phyloP scores from a whole-genome alignment of 2,329 filamentous ascomycete species.

The Alternaria hordeiaustralica region DNA sequence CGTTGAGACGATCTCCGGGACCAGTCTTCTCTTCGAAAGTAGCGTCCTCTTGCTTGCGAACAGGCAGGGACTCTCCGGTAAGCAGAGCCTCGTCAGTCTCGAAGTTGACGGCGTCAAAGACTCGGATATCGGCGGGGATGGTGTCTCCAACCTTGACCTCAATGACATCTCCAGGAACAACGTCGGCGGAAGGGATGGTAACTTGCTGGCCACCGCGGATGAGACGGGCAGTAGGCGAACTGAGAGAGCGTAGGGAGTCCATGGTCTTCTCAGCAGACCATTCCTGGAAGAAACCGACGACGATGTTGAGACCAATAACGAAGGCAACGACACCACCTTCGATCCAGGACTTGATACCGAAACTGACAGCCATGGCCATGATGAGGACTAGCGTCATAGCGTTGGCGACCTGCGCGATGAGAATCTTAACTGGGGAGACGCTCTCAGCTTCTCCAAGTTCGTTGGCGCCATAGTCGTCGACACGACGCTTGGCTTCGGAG shows the following conservation, averaged over 20 bases:
- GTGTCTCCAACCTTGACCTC: constrained; percentile 70
- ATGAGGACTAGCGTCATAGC: constrained; percentile 75
- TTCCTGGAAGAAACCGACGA: constrained; percentile 56
- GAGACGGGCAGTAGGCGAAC: constrained; percentile 53
- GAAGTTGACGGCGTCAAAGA: constrained; percentile 72
- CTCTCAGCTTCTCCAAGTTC: constrained; percentile 72
- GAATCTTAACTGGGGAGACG: constrained; percentile 73
- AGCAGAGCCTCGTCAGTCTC: constrained; percentile 76
- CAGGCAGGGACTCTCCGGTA: constrained; percentile 73
- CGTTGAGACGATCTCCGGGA: constrained; percentile 72
- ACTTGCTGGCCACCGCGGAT: constrained; percentile 62
- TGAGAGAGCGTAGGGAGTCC: constrained; percentile 56
- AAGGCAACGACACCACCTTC: constrained; percentile 57
- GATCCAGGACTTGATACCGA: constrained; percentile 56
- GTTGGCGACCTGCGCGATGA: constrained; percentile 76
- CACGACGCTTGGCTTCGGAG: constrained; percentile 64
- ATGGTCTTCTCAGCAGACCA: constrained; percentile 58
- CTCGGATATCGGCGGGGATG: constrained; percentile 68
- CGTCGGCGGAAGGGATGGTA: constrained; percentile 61
- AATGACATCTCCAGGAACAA: constrained; percentile 72
- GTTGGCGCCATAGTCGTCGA: constrained; percentile 69
- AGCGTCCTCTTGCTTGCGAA: constrained; percentile 66
- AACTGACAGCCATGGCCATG: constrained; percentile 57
- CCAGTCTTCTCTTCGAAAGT: constrained; percentile 62
- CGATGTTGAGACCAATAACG: constrained; percentile 55